Evolutionary conservation across 2,329 filamentous ascomycete species (phyloP), one percentile per base, ranked within the genome.

Genomic region (Botryosphaeria dothidea): DNA sequence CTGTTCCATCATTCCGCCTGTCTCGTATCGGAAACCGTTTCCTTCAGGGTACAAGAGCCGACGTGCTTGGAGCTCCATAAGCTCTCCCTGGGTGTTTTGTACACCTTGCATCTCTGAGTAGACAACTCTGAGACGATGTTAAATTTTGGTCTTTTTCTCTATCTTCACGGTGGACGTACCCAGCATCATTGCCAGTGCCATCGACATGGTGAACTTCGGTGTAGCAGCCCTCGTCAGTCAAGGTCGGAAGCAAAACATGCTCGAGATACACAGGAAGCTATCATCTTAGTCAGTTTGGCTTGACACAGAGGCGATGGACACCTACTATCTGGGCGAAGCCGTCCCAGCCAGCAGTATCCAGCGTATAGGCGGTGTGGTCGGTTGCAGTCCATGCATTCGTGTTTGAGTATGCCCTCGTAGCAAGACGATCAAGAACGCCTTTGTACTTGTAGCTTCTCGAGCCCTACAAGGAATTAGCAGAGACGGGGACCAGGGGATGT

Each of bases 81-180:
- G 86, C 75, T 97, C 92, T 7, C 85, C 83, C 69, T 91, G 89
- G 61, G 88, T 89, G 74, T 96, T 96, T 74, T 98, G 91, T 2
- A 97, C 88, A 25, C 90, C 95, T 79, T 99, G 95, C 95, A 99
- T 99, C 79, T 99, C 95, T 0, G 94, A 97, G 79, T 99, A 99
- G 8, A 99, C 95, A 1, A 97, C 93, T 68, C 93, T 78, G 21
- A 17, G 3, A 7, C 15, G 8, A 4, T 2, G 49, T 75, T 54
- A 74, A 68, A 46, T 21, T 23, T 48, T 29, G 9, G 38, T 5
- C 7, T 11, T n/a, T 19, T 27, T 3, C 9, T n/a, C 19, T 27
- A 4, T 4, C n/a, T n/a, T 23, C 9, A 17, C 56, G 48, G 7
- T 73, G 72, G 11, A 67, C 67, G 31, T 71, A 77, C 72, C 82